Conservation (phyloP, 2,329 filamentous ascomycete genomes). For the Pyrenochaeta sp. region DNA sequence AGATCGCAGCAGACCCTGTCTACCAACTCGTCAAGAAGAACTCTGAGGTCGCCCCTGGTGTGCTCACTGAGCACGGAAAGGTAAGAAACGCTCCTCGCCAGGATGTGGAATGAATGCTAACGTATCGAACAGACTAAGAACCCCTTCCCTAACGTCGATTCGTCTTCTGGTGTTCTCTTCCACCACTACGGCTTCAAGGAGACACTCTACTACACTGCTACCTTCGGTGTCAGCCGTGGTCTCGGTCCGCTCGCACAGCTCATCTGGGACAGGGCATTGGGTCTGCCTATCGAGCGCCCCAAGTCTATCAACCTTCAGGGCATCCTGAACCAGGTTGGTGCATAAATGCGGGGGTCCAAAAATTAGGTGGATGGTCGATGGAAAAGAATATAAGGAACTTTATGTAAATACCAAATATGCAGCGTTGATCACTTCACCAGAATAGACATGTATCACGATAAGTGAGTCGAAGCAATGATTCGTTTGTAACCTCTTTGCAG, state of each 20-base stretch:
- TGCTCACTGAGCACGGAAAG: constrained; percentile 94
- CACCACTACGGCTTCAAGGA: constrained; percentile 98
- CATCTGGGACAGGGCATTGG: constrained; percentile 93
- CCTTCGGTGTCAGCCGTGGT: constrained; percentile 73
- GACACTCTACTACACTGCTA: constrained; percentile 89
- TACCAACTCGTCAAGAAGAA: constrained; percentile 96
- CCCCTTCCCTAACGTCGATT: constrained; percentile 97
- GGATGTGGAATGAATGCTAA: constrained; percentile 5
- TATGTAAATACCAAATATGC: constrained; percentile 1
- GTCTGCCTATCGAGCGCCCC: constrained; percentile 93
- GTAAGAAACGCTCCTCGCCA: constrained; percentile 41
- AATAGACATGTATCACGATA: neutral
- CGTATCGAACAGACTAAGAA: constrained; percentile 75
- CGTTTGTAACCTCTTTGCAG: neutral
- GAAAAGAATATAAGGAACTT: neutral
- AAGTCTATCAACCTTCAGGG: constrained; percentile 97
- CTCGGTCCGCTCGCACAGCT: constrained; percentile 92
- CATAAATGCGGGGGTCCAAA: constrained; percentile 15
- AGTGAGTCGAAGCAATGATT: neutral
- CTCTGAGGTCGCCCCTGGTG: constrained; percentile 86
- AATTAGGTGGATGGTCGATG: neutral
- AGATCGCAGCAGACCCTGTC: constrained; percentile 86
- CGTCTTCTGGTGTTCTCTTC: constrained; percentile 91
- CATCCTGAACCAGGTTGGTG: constrained; percentile 69
- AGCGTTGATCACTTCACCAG: neutral